A percentile compares a stretch with the other conserved stretches of the same genome.
phyloP scores from a whole-genome alignment of 345 rosid species.

The Linum usitatissimum region DNA sequence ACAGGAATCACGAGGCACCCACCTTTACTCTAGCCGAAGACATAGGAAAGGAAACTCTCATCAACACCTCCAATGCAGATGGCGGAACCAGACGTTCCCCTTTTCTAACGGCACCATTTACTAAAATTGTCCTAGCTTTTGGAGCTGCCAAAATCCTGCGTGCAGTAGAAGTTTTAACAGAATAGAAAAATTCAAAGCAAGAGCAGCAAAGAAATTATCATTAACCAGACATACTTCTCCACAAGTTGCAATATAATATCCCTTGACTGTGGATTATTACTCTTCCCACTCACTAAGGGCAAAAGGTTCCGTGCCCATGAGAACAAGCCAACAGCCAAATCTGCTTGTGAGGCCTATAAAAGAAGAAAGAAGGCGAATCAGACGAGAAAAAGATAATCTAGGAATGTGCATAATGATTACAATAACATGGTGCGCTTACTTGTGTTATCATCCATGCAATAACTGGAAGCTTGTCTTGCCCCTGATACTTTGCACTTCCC shows the following conservation, averaged over 20 bases:
- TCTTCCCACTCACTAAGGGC: constrained; percentile 40
- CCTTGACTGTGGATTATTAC: constrained; percentile 53
- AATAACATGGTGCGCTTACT: constrained; percentile 22
- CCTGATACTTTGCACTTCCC: constrained; percentile 48
- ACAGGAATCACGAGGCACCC: background rate
- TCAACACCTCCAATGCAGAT: constrained; percentile 42
- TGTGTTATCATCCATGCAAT: constrained; percentile 51
- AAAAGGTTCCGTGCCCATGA: constrained; percentile 43
- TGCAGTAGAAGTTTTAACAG: background rate
- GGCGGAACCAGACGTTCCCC: constrained; percentile 70
- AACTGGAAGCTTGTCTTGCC: constrained; percentile 59
- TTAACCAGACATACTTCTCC: constrained; percentile 36
- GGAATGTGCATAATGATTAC: background rate
- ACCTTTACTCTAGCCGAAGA: constrained; percentile 62
- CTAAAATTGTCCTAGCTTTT: constrained; percentile 53
- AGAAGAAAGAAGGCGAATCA: background rate
- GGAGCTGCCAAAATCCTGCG: constrained; percentile 51
- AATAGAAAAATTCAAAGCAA: background rate
- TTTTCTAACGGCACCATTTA: constrained; percentile 56
- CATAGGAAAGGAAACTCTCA: constrained; percentile 57
- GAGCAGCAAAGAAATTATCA: background rate
- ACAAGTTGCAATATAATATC: constrained; percentile 55
- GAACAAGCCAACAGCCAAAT: constrained; percentile 53
- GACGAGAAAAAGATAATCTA: background rate
- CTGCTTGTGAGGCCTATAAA: constrained; percentile 50